These are phyloP conservation scores for Serendipita indica DNA, from an alignment of 768 basidiomycete species.

Conservation along the genomic window DNA sequence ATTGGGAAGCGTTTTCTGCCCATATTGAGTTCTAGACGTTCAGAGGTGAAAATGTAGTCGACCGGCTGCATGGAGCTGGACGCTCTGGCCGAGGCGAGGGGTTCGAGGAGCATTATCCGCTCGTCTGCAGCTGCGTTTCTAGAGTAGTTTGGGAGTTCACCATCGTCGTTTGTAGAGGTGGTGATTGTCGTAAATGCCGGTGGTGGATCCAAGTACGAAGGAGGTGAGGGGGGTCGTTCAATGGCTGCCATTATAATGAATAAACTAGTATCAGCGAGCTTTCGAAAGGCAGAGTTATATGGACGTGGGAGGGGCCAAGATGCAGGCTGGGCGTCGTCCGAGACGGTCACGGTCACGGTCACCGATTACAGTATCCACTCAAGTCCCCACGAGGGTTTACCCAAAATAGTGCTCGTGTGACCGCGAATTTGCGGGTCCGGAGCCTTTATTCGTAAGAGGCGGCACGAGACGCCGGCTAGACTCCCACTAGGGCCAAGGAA, in stretches of 20 bases:
- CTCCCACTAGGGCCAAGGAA: no score
- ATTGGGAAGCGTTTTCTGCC: background rate
- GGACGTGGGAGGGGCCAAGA: no score
- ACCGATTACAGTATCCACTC: no score
- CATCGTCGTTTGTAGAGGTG: background rate
- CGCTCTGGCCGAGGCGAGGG: background rate
- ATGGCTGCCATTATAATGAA: background rate
- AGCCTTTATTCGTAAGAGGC: no score
- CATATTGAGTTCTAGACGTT: constrained; percentile 1
- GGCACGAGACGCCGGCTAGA: no score
- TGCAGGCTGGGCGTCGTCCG: no score
- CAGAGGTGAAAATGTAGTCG: background rate
- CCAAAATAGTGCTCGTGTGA: no score
- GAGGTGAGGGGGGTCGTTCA: background rate
- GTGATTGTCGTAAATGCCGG: background rate
- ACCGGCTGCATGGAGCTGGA: no score
- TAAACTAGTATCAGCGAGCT: background rate
- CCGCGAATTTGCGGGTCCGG: no score
- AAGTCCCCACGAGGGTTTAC: no score
- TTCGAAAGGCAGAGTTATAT: no score
- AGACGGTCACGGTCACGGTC: no score
- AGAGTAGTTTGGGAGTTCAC: constrained; percentile 3
- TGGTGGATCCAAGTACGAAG: background rate
- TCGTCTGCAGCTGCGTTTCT: constrained; percentile 1
- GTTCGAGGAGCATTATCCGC: background rate